phyloP scores from a whole-genome alignment of 192 early-diverging fungal genomes.

The Coemansia sp. region DNA sequence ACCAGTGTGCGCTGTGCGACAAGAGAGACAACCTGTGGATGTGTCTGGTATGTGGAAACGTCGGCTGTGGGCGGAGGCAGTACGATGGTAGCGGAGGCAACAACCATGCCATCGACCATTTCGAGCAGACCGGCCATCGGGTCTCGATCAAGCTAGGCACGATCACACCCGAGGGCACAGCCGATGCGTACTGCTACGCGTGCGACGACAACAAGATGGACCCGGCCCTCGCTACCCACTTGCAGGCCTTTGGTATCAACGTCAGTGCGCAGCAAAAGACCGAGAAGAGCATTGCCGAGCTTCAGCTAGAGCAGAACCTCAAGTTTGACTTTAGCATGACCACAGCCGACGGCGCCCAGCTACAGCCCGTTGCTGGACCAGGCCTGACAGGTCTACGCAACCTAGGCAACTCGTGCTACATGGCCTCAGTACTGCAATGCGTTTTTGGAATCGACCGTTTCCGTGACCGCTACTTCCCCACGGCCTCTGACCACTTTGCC shows the following conservation, averaged over 20 bases:
- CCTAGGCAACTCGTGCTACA: conserved; percentile 97
- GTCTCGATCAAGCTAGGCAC: conserved; percentile 92
- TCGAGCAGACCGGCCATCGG: conserved; percentile 71
- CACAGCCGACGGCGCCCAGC: conserved; percentile 85
- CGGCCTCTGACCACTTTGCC: conserved; percentile 31
- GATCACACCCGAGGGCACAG: conserved; percentile 95
- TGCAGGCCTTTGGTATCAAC: conserved; percentile 87
- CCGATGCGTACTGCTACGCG: conserved; percentile 60
- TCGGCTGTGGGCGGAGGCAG: conserved; percentile 93
- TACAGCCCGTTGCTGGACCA: conserved; percentile 81
- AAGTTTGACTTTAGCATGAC: conserved; percentile 98
- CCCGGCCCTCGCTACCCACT: conserved; percentile 70
- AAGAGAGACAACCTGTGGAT: conserved; percentile 94
- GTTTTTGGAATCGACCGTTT: conserved; percentile 76
- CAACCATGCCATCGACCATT: conserved; percentile 87
- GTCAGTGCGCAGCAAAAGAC: conserved; percentile 82
- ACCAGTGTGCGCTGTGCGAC: conserved; percentile 62
- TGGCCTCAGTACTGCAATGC: conserved; percentile 93
- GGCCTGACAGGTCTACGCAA: conserved; percentile 92
- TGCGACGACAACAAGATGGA: conserved; percentile 83
- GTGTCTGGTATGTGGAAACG: conserved; percentile 87
- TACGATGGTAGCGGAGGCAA: conserved; percentile 92
- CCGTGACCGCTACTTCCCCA: conserved; percentile 60
- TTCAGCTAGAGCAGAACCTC: conserved; percentile 95
- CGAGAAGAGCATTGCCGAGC: conserved; percentile 84